These are phyloP conservation scores for Trichophyton schoenleinii DNA, from an alignment of 2,329 filamentous ascomycete species.

Conservation along the genomic window DNA sequence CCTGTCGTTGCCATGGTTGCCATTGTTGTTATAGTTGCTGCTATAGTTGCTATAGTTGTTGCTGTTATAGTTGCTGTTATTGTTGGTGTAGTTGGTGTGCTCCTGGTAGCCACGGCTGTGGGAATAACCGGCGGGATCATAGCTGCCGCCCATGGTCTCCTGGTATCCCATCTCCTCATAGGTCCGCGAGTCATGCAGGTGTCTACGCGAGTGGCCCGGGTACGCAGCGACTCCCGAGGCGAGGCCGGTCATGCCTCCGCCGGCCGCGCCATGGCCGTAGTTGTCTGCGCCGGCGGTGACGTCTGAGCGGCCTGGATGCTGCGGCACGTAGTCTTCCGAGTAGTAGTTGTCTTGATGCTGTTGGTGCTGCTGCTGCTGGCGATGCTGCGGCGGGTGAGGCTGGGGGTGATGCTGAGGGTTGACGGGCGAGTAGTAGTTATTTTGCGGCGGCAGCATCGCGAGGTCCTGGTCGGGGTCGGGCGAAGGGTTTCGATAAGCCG, in stretches of 20 bases:
- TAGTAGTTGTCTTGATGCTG: background rate
- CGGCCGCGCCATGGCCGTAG: constrained; percentile 46
- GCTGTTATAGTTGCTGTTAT: background rate
- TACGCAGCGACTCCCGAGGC: constrained; percentile 52
- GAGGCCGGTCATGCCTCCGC: constrained; percentile 36
- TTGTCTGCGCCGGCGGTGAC: constrained; percentile 49
- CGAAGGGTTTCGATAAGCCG: background rate
- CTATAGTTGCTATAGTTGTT: background rate
- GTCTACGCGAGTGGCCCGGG: background rate
- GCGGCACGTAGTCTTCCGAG: constrained; percentile 10
- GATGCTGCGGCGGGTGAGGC: background rate
- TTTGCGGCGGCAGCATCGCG: background rate
- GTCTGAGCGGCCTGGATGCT: constrained; percentile 20
- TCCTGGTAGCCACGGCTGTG: background rate
- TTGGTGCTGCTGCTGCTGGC: background rate
- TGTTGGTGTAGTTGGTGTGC: background rate
- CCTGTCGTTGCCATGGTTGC: background rate
- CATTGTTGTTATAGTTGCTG: background rate
- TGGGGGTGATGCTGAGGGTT: background rate
- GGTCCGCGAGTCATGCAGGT: constrained; percentile 18
- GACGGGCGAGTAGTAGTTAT: constrained; percentile 1
- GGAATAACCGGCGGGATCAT: constrained; percentile 8
- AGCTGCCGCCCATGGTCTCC: constrained; percentile 43
- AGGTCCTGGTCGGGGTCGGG: background rate
- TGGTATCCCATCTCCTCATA: constrained; percentile 53